These are phyloP conservation scores for Picea sitchensis DNA, from an alignment of 75 land plant species.

Conservation along the genomic window DNA sequence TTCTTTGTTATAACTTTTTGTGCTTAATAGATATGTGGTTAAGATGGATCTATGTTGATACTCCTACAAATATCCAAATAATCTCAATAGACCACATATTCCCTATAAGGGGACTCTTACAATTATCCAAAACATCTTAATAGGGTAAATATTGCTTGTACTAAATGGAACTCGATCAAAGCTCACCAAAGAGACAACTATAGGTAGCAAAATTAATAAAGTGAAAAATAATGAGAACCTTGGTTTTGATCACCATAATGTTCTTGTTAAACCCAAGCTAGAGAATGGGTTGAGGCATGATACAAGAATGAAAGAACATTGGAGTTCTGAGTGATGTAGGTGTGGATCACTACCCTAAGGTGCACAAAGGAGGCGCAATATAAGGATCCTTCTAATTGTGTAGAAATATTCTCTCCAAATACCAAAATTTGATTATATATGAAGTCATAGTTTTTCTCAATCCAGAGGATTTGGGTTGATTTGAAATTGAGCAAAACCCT, in stretches of 20 bases:
- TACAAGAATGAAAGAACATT: constrained; percentile 33
- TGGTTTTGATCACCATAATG: constrained; percentile 73
- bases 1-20: too few relatives aligned
- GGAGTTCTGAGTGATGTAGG: constrained; percentile 49
- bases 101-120: constrained; percentile 26
- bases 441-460: too few relatives aligned
- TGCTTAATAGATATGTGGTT: too few relatives aligned
- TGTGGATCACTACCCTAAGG: constrained; percentile 52
- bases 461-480: too few relatives aligned
- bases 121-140: constrained; percentile 52
- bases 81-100: too few relatives aligned
- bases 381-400: too few relatives aligned
- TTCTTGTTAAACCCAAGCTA: constrained; percentile 16
- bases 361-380: too few relatives aligned
- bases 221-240: constrained; percentile 7
- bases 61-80: too few relatives aligned
- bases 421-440: too few relatives aligned
- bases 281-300: constrained; percentile 26
- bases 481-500: too few relatives aligned
- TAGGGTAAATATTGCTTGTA: constrained; percentile 44
- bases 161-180: constrained; percentile 69
- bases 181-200: constrained; percentile 23
- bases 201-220: constrained; percentile 37
- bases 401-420: too few relatives aligned
- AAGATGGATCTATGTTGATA: too few relatives aligned